A percentile compares a stretch with the other conserved stretches of the same genome.
Conservation (phyloP, 306 rosid genomes). For the Trichosanthes truncata region DNA sequence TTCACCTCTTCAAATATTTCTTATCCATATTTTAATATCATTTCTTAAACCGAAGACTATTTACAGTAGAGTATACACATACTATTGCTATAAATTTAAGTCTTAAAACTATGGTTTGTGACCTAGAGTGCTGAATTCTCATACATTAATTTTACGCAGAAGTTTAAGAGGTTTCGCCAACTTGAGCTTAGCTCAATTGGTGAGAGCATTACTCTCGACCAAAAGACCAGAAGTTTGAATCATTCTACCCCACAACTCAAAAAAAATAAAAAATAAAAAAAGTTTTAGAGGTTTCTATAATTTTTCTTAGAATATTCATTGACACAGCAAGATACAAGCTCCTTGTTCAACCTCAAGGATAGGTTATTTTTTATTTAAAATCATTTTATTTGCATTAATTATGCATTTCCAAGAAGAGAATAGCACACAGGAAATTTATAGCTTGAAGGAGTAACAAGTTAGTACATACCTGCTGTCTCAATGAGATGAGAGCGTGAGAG, state of each 20-base stretch:
- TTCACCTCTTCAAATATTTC: background rate
- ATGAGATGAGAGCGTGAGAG: background rate
- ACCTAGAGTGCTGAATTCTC: background rate
- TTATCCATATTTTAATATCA: background rate
- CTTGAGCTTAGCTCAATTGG: no score
- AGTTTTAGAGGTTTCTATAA: background rate
- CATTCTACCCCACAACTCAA: no score
- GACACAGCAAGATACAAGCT: background rate
- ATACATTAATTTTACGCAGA: no score
- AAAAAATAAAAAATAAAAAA: no score
- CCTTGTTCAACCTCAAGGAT: background rate
- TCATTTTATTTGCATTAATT: background rate
- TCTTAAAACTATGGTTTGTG: background rate
- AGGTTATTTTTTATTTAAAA: background rate
- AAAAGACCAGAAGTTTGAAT: no score
- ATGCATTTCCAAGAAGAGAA: background rate
- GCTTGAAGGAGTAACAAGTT: background rate
- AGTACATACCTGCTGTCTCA: background rate
- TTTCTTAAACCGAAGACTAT: background rate
- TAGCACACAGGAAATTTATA: background rate
- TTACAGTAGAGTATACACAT: background rate
- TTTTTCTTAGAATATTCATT: background rate
- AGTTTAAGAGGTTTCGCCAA: no score
- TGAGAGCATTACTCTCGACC: no score
- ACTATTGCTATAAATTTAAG: background rate